A percentile compares a stretch with the other conserved stretches of the same genome.
Evolutionary conservation across 495 filamentous ascomycete genomes (phyloP).

Genomic region (Gamarada debralockiae): DNA sequence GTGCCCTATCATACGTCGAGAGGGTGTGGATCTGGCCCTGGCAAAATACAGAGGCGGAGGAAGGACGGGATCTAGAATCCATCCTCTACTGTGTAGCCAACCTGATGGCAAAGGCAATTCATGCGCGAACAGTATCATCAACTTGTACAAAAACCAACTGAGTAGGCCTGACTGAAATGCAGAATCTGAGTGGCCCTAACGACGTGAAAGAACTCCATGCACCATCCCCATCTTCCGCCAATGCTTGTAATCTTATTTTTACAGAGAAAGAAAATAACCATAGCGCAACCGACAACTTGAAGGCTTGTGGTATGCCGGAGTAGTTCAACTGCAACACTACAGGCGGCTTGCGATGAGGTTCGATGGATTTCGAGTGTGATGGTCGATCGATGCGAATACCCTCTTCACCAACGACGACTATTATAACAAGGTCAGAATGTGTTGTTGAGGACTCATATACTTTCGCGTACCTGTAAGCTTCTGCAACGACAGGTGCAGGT

Average conservation of each 20-base stretch:
- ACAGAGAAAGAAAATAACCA: constrained; percentile 5
- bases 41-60: background rate
- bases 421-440: constrained; percentile 1
- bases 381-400: background rate
- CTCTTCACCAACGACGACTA: constrained; percentile 25
- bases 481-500: constrained; percentile 32
- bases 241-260: background rate
- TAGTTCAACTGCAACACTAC: constrained; percentile 15
- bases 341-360: background rate
- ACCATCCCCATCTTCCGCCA: background rate
- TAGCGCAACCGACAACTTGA: constrained; percentile 24
- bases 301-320: constrained; percentile 11
- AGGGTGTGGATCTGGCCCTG: background rate
- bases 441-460: background rate
- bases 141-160: constrained; percentile 15
- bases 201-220: constrained; percentile 5
- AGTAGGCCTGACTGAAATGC: constrained; percentile 1
- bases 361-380: background rate
- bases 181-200: constrained; percentile 5
- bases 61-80: constrained; percentile 9
- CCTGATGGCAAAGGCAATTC: constrained; percentile 5
- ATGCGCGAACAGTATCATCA: constrained; percentile 8
- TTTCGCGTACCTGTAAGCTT: constrained; percentile 36
- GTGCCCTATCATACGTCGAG: too few species aligned
- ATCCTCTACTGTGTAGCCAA: constrained; percentile 1